A percentile compares a stretch with the other conserved stretches of the same genome.
These are phyloP conservation scores for Omphalea diandra DNA, from an alignment of 441 rosid genomes.

Conservation along the genomic window DNA sequence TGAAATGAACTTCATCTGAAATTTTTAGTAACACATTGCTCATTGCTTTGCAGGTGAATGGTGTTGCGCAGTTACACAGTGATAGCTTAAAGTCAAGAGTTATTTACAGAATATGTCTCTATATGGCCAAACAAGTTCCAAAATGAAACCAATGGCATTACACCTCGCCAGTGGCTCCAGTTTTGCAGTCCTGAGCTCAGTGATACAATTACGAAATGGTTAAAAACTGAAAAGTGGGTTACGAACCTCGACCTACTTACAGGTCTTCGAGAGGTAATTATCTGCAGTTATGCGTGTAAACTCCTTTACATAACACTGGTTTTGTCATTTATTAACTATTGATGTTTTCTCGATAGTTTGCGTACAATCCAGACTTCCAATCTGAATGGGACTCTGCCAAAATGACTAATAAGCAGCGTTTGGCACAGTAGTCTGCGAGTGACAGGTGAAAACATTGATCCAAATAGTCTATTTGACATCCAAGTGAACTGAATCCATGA, in stretches of 20 bases:
- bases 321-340: constrained; percentile 13
- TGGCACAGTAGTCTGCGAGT: constrained; percentile 76
- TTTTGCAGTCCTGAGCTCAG: constrained; percentile 98
- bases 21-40: constrained; percentile 16
- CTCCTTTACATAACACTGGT: neutral
- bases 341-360: constrained; percentile 59
- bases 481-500: constrained; percentile 99
- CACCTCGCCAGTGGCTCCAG: constrained; percentile 95
- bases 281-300: neutral
- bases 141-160: constrained; percentile 95
- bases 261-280: constrained; percentile 80
- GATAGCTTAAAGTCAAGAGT: constrained; percentile 82
- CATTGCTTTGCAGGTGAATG: constrained; percentile 70
- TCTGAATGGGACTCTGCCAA: constrained; percentile 94
- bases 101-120: constrained; percentile 91
- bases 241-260: constrained; percentile 82
- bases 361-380: constrained; percentile 74
- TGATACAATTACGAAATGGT: constrained; percentile 88
- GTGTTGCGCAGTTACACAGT: constrained; percentile 96
- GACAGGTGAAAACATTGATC: constrained; percentile 78
- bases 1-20: neutral
- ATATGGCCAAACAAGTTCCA: constrained; percentile 94
- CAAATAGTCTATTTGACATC: too few relatives aligned
- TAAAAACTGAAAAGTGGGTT: constrained; percentile 88
- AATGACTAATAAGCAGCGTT: constrained; percentile 81